Evolutionary conservation across 108 stramenopile species (phyloP).

Genomic region (Pseudonitzschia delicatissima): DNA sequence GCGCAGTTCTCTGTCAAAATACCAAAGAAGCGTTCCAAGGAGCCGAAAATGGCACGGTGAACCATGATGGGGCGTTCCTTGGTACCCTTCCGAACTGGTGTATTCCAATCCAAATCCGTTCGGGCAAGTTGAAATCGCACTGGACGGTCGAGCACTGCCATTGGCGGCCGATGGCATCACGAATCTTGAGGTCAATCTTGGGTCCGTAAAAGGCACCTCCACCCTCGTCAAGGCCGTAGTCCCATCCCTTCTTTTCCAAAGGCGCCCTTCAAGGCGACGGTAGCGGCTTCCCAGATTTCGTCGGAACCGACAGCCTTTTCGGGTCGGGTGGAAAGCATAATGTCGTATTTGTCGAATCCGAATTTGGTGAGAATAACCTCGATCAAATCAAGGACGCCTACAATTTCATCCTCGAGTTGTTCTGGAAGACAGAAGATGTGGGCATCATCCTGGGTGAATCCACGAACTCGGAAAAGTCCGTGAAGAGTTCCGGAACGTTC

Average conservation of each 20-base stretch:
- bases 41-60: slow-evolving; percentile 98
- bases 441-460: slow-evolving; percentile 98
- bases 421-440: slow-evolving; percentile 97
- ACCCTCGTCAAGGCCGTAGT: slow-evolving; percentile 92
- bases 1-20: slow-evolving; percentile 94
- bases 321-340: slow-evolving; percentile 95
- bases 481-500: slow-evolving; percentile 95
- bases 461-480: slow-evolving; percentile 95
- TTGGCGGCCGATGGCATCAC: slow-evolving; percentile 95
- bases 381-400: slow-evolving; percentile 85
- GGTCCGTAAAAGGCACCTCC: slow-evolving; percentile 99
- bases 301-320: slow-evolving; percentile 94
- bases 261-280: slow-evolving; percentile 80
- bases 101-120: slow-evolving; percentile 95
- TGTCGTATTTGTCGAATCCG: slow-evolving; percentile 93
- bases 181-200: slow-evolving; percentile 98
- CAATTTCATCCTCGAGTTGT: slow-evolving; percentile 95
- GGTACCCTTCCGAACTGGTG: slow-evolving; percentile 69
- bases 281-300: slow-evolving; percentile 93
- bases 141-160: slow-evolving; percentile 99
- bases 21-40: slow-evolving; percentile 97
- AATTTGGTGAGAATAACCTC: slow-evolving; percentile 89
- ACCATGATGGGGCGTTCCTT: slow-evolving; percentile 90
- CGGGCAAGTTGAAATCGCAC: slow-evolving; percentile 98
- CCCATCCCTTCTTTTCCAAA: slow-evolving; percentile 91